Evolutionary conservation across 768 basidiomycete genomes (phyloP).

Genomic region (Trametes cinnabarina): DNA sequence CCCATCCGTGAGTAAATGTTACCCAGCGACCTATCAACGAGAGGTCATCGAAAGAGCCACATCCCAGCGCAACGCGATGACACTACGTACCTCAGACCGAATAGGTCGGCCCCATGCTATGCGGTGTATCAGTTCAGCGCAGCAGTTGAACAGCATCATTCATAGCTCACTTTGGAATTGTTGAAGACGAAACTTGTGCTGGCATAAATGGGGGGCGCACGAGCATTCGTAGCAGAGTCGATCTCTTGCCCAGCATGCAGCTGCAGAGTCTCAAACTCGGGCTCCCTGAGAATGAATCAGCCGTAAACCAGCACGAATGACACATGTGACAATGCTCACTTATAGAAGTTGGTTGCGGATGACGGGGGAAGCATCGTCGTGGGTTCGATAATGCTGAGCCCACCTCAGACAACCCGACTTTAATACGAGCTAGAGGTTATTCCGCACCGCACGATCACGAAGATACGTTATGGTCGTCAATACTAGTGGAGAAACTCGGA

Average conservation of each 20-base stretch:
- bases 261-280: slow-evolving; percentile 79
- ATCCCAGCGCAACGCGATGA: not conserved
- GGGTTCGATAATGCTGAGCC: not conserved
- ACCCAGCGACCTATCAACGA: slow-evolving; percentile 37
- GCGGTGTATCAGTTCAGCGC: not conserved
- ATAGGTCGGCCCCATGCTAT: slow-evolving; percentile 72
- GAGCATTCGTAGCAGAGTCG: slow-evolving; percentile 65
- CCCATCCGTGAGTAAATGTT: slow-evolving; percentile 68
- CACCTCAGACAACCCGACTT: not conserved
- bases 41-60: not conserved
- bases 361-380: not conserved
- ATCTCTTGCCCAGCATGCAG: slow-evolving; percentile 72
- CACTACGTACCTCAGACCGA: slow-evolving; percentile 56
- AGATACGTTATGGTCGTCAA: not conserved
- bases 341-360: slow-evolving; percentile 20
- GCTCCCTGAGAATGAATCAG: slow-evolving; percentile 31
- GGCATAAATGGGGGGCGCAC: slow-evolving; percentile 78
- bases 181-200: slow-evolving; percentile 74
- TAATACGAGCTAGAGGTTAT: too few species aligned
- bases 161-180: slow-evolving; percentile 53
- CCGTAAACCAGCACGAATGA: not conserved
- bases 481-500: not conserved
- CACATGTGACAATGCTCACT: too few species aligned
- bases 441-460: not conserved
- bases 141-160: not conserved